Percentiles rank a stretch among this genome's conserved stretches.
These are phyloP conservation scores for Monosporascus sp. DNA, from an alignment of 2,329 filamentous ascomycete genomes.

Conservation along the genomic window DNA sequence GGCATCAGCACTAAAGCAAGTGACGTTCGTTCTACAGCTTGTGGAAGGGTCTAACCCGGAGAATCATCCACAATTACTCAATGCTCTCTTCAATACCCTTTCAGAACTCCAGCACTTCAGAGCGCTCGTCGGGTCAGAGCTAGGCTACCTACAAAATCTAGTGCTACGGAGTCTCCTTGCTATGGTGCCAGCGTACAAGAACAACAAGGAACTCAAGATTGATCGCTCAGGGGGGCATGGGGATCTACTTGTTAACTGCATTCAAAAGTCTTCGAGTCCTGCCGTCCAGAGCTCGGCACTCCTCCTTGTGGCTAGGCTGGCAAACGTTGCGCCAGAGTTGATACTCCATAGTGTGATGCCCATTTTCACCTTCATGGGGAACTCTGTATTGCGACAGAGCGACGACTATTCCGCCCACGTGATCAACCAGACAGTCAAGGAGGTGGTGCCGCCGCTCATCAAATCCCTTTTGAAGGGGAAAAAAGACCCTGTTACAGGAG, in stretches of 20 bases:
- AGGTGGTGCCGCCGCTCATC: conserved; percentile 88
- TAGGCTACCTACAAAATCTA: conserved; percentile 85
- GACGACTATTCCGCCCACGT: conserved; percentile 97
- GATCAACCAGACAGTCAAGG: conserved; percentile 88
- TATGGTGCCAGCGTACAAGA: conserved; percentile 74
- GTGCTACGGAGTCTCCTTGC: conserved; percentile 75
- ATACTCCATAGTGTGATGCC: conserved; percentile 98
- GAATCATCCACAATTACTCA: conserved; percentile 69
- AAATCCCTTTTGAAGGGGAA: conserved; percentile 77
- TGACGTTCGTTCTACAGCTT: conserved; percentile 84
- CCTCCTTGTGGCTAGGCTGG: conserved; percentile 79
- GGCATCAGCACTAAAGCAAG: conserved; percentile 62
- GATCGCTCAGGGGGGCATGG: conserved; percentile 77
- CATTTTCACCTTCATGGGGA: conserved; percentile 97
- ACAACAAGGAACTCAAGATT: conserved; percentile 55
- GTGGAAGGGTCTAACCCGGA: conserved; percentile 75
- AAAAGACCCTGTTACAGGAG: conserved; percentile 71
- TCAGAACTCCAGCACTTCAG: conserved; percentile 82
- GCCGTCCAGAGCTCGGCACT: conserved; percentile 91
- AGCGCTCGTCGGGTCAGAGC: conserved; percentile 73
- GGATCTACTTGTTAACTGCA: conserved; percentile 88
- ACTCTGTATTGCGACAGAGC: conserved; percentile 81
- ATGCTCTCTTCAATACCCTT: conserved; percentile 76
- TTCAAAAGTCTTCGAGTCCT: conserved; percentile 84
- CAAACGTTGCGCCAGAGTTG: conserved; percentile 80